A percentile compares a stretch with the other conserved stretches of the same genome.
Conservation (phyloP, 306 rosid genomes). For the Rubus idaeus region DNA sequence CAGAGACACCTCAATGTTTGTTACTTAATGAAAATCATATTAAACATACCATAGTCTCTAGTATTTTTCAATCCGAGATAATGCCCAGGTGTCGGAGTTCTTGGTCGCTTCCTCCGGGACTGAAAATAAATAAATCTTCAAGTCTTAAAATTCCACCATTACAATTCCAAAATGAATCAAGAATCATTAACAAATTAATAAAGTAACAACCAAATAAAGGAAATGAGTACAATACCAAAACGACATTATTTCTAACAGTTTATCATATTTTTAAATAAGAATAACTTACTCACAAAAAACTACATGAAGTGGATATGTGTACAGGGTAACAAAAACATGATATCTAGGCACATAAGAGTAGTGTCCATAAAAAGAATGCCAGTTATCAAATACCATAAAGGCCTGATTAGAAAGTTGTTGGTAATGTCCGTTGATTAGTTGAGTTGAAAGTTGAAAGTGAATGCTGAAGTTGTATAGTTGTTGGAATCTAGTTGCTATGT, state of each 20-base stretch:
- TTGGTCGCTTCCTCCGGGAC: slow-evolving; percentile 95
- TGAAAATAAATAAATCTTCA: slow-evolving; percentile 48
- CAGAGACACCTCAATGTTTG: not conserved
- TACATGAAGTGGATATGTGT: slow-evolving; percentile 18
- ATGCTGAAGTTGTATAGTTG: slow-evolving; percentile 97
- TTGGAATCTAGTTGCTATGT: slow-evolving; percentile 97
- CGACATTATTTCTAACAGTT: not conserved
- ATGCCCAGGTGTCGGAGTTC: slow-evolving; percentile 99
- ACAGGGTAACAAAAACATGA: slow-evolving; percentile 24
- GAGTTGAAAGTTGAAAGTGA: slow-evolving; percentile 77
- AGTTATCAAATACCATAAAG: slow-evolving; percentile 85
- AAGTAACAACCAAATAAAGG: not conserved
- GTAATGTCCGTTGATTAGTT: slow-evolving; percentile 98
- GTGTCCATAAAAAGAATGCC: slow-evolving; percentile 55
- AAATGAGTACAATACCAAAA: not conserved
- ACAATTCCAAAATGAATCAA: slow-evolving; percentile 21
- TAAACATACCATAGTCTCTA: slow-evolving; percentile 69
- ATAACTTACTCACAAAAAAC: slow-evolving; percentile 1
- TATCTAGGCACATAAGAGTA: slow-evolving; percentile 47
- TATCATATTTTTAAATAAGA: too few relatives aligned
- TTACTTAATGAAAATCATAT: not conserved
- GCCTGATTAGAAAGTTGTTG: slow-evolving; percentile 92
- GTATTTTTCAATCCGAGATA: slow-evolving; percentile 91
- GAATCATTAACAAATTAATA: not conserved
- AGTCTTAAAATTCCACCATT: slow-evolving; percentile 19